These are phyloP conservation scores for Penicillium sp. DNA, from an alignment of 2,329 filamentous ascomycete genomes.

Conservation along the genomic window DNA sequence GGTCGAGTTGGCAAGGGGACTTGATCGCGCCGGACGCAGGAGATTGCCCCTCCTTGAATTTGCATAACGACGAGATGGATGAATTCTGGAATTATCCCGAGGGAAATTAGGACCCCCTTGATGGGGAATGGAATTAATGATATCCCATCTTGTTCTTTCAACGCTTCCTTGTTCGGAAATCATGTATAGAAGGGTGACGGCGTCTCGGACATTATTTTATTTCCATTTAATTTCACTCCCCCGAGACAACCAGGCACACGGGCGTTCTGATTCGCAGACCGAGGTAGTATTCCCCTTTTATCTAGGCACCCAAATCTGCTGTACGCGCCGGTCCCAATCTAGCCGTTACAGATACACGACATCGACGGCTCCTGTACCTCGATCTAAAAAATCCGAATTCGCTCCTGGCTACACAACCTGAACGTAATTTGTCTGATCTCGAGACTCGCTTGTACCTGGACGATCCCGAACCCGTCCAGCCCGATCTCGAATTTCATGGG, in stretches of 20 bases:
- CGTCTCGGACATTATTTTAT: background rate
- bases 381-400: background rate
- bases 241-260: background rate
- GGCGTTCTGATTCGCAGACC: background rate
- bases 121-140: background rate
- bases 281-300: background rate
- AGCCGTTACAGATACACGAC: background rate
- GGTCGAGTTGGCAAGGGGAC: slow-evolving; percentile 9
- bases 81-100: background rate
- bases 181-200: background rate
- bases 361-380: background rate
- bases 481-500: slow-evolving; percentile 5
- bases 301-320: background rate
- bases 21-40: slow-evolving; percentile 3
- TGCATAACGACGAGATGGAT: background rate
- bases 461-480: background rate
- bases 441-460: background rate
- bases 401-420: background rate
- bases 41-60: background rate
- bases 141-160: no score
- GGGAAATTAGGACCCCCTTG: no score
- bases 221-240: background rate
- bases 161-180: background rate
- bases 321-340: background rate
- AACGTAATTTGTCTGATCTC: background rate